A percentile compares a stretch with the other conserved stretches of the same genome.
phyloP scores from a whole-genome alignment of 805 yeast species.

The Candida orba region DNA sequence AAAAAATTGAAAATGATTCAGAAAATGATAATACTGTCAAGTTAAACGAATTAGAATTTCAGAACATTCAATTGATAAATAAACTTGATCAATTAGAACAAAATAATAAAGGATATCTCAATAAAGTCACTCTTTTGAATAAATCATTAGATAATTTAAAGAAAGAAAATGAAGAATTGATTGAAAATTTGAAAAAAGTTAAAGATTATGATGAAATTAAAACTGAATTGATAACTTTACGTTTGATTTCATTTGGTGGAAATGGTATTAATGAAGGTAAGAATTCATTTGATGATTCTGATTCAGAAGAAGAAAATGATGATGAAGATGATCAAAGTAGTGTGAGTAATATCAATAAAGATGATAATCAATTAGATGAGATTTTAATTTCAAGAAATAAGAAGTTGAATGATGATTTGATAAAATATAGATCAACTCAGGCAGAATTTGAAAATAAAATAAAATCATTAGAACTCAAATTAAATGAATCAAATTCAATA shows the following conservation, averaged over 20 bases:
- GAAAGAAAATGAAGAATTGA: constrained; percentile 44
- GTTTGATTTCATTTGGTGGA: constrained; percentile 77
- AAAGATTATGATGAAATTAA: constrained; percentile 77
- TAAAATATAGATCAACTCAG: constrained; percentile 54
- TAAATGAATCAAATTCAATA: constrained; percentile 30
- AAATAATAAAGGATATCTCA: constrained; percentile 10
- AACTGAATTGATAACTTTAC: constrained; percentile 62
- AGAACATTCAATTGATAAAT: constrained; percentile 56
- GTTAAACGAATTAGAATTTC: constrained; percentile 55
- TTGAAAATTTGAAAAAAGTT: constrained; percentile 40
- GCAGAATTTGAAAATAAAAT: constrained; percentile 37
- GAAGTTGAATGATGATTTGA: constrained; percentile 62
- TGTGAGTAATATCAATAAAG: constrained; percentile 17
- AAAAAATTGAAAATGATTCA: constrained; percentile 35
- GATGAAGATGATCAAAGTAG: constrained; percentile 22
- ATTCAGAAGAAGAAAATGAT: constrained; percentile 20
- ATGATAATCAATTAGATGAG: constrained; percentile 38
- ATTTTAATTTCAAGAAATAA: constrained; percentile 65
- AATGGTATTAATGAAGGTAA: constrained; percentile 26
- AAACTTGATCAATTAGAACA: constrained; percentile 45
- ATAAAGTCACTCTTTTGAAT: constrained; percentile 13
- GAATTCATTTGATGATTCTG: constrained; percentile 8
- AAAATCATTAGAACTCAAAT: constrained; percentile 31
- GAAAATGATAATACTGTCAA: constrained; percentile 36
- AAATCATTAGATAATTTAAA: constrained; percentile 32